These are phyloP conservation scores for Parmelia sp. DNA, from an alignment of 495 filamentous ascomycete species.

Conservation along the genomic window DNA sequence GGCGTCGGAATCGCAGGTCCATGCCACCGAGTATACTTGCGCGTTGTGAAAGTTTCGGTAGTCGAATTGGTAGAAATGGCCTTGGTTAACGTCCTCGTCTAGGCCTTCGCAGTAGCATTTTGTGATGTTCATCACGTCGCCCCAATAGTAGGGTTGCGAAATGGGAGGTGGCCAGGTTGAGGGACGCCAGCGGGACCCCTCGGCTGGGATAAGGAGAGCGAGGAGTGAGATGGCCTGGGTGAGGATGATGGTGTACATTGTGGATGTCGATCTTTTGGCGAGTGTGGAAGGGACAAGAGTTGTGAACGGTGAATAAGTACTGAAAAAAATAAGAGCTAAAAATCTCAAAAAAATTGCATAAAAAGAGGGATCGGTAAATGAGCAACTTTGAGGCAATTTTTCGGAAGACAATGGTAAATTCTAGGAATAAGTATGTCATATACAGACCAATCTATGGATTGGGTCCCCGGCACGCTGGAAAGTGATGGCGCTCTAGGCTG, in stretches of 20 bases:
- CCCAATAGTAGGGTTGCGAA: neutral
- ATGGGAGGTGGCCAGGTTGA: neutral
- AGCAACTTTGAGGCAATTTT: neutral
- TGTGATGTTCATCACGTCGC: neutral
- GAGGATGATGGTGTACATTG: neutral
- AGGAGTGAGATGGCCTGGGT: neutral
- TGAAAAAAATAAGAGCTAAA: neutral
- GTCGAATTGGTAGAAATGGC: neutral
- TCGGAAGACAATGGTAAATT: neutral
- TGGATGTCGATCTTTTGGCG: neutral
- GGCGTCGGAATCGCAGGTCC: neutral
- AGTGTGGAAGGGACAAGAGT: neutral
- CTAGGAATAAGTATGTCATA: neutral
- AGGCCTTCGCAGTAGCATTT: neutral
- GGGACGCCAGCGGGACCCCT: neutral
- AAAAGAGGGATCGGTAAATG: neutral
- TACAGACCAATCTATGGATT: neutral
- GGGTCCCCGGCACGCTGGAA: neutral
- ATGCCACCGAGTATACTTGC: neutral
- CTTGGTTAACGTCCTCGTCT: neutral
- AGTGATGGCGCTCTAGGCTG: neutral
- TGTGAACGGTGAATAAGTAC: neutral
- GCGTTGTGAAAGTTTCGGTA: neutral
- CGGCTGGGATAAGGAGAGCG: neutral
- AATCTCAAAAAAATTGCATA: neutral